Evolutionary conservation across 2,329 filamentous ascomycete species (phyloP).

Genomic region (Talaromyces islandicus): DNA sequence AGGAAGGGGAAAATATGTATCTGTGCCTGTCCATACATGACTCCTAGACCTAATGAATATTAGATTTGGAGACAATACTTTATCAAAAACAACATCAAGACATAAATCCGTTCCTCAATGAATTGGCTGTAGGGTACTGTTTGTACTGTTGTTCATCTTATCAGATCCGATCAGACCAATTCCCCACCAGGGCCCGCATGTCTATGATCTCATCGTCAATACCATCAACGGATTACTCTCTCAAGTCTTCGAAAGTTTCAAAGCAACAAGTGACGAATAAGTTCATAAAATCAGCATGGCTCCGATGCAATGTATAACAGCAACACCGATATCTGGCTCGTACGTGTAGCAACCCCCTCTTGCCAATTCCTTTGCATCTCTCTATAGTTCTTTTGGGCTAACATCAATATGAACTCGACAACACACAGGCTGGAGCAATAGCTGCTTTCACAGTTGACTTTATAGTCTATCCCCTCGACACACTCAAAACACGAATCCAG

Average conservation of each 20-base stretch:
- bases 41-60: slow-evolving; percentile 2
- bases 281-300: not conserved
- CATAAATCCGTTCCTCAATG: not conserved
- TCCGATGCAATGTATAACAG: slow-evolving; percentile 42
- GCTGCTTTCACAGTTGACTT: slow-evolving; percentile 83
- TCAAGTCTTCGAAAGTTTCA: not conserved
- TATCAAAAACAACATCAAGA: not conserved
- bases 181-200: not conserved
- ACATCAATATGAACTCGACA: not conserved
- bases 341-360: slow-evolving; percentile 28
- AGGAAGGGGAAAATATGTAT: slow-evolving; percentile 31
- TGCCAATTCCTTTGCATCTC: not conserved
- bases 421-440: slow-evolving; percentile 66
- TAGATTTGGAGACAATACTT: not conserved
- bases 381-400: not conserved
- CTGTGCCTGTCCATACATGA: slow-evolving; percentile 11
- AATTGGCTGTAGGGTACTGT: not conserved
- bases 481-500: slow-evolving; percentile 80
- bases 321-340: slow-evolving; percentile 53
- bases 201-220: slow-evolving; percentile 8
- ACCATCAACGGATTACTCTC: not conserved
- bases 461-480: slow-evolving; percentile 81
- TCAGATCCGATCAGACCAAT: not conserved
- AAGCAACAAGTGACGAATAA: not conserved
- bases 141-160: not conserved